Evolutionary conservation across 208 protist genomes (phyloP), one percentile per base, ranked within the genome.

Genomic region (Tritrichomonas musculus): DNA sequence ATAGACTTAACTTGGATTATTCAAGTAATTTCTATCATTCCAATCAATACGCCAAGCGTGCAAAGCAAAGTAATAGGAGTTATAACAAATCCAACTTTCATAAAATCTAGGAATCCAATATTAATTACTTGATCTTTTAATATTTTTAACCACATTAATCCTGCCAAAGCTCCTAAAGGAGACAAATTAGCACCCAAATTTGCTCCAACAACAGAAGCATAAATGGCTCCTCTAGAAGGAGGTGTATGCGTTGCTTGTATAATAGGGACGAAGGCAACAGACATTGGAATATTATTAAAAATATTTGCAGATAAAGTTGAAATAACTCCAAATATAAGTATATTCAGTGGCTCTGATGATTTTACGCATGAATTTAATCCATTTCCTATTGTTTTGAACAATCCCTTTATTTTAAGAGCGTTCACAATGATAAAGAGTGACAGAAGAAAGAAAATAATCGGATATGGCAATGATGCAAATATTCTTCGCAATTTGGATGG

Each of bases 401-500:
- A 30, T 9, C 47, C 47, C 8, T 44, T 88, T 17, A 39, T 14
- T 36, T 25, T 60, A 14, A 88, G 47, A 39, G 77, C 39, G n/a
- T 44, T 53, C 33, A 88, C 77, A 4, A 88, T 22, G 57, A 88
- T 57, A 49, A 88, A 88, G 30, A 88, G 77, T 17, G 47, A 33
- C 14, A 88, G 27, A 88, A 88, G 77, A n/a, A 88, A 88, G 20
- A 47, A 47, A 39, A 88, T 88, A 33, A 88, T 88, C 20, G 77
- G 27, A 20, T 88, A 88, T 39, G 77, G 77, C 11, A 88, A 36
- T 27, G 77, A 57, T 8, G 77, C 33, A 36, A 88, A 88, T 22
- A 88, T 88, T 47, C 25, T 30, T 57, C 47, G 44, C 41, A 88
- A 36, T 50, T 88, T 88, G 4, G 77, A 88, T 57, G 41, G 41